phyloP scores from a whole-genome alignment of 495 filamentous ascomycete species.

The Aspergillus nidulans region DNA sequence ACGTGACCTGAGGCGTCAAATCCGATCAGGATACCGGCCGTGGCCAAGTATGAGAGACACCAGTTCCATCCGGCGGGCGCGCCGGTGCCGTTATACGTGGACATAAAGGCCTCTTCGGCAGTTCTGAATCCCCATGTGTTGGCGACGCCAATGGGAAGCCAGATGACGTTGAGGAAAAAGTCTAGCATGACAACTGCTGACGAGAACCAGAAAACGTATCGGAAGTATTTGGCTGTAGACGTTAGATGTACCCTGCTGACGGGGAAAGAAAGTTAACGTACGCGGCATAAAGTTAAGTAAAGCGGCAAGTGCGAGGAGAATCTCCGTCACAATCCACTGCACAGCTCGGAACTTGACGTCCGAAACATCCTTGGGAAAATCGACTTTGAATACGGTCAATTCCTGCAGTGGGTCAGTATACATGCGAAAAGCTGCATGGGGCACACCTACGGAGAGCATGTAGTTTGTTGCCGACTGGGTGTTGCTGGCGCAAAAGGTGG shows the following conservation, averaged over 20 bases:
- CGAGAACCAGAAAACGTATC: slow-evolving; percentile 45
- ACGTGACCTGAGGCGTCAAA: slow-evolving; percentile 55
- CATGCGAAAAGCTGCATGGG: background rate
- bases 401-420: slow-evolving; percentile 28
- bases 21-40: slow-evolving; percentile 55
- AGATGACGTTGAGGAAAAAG: slow-evolving; percentile 53
- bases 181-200: slow-evolving; percentile 48
- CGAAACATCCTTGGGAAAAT: slow-evolving; percentile 44
- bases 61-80: slow-evolving; percentile 55
- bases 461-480: slow-evolving; percentile 52
- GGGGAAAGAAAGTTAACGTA: slow-evolving; percentile 14
- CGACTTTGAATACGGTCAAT: slow-evolving; percentile 48
- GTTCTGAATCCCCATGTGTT: slow-evolving; percentile 54
- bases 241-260: background rate
- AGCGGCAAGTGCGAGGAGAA: slow-evolving; percentile 43
- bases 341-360: slow-evolving; percentile 51
- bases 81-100: slow-evolving; percentile 54
- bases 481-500: slow-evolving; percentile 53
- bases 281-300: slow-evolving; percentile 43
- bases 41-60: slow-evolving; percentile 55
- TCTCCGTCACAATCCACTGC: slow-evolving; percentile 52
- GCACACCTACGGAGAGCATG: slow-evolving; percentile 43
- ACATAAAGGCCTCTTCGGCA: slow-evolving; percentile 52
- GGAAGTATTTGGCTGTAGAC: slow-evolving; percentile 35
- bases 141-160: slow-evolving; percentile 50